phyloP scores from a whole-genome alignment of 305 asterid genomes.

The Fraxinus angustifolia region DNA sequence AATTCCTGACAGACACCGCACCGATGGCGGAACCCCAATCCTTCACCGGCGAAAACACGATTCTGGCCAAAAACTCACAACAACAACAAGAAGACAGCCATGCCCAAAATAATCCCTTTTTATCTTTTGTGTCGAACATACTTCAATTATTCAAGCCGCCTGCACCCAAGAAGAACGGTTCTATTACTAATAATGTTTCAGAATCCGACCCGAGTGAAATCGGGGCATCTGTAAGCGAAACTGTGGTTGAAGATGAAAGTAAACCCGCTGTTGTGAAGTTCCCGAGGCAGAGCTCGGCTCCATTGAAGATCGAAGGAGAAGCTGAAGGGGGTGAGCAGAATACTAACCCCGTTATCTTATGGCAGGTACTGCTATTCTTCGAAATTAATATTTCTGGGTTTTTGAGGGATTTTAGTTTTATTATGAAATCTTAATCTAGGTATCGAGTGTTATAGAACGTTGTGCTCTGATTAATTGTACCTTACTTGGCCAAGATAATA shows the following conservation, averaged over 20 bases:
- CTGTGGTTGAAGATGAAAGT: not conserved
- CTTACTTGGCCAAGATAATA: not conserved
- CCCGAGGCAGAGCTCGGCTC: not conserved
- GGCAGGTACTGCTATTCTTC: not conserved
- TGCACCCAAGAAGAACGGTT: not conserved
- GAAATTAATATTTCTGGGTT: not conserved
- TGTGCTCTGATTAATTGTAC: not conserved
- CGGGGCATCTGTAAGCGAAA: not conserved
- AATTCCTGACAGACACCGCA: not conserved
- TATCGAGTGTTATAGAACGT: not conserved
- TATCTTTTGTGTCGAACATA: slow-evolving; percentile 1
- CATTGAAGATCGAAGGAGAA: slow-evolving; percentile 5
- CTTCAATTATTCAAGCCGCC: slow-evolving; percentile 6
- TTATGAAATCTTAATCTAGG: not conserved
- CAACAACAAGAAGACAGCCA: not conserved
- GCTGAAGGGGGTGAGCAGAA: slow-evolving; percentile 1
- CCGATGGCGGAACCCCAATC: slow-evolving; percentile 1
- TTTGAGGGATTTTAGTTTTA: not conserved
- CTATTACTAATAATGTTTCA: not conserved
- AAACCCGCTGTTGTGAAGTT: not conserved
- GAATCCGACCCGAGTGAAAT: not conserved
- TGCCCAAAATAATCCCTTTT: not conserved
- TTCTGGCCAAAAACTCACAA: not conserved
- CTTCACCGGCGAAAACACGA: not conserved
- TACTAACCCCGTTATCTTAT: not conserved